Evolutionary conservation across 768 basidiomycete genomes (phyloP), one percentile per base, ranked within the genome.

Genomic region (Lepiota brunneoincarnata): DNA sequence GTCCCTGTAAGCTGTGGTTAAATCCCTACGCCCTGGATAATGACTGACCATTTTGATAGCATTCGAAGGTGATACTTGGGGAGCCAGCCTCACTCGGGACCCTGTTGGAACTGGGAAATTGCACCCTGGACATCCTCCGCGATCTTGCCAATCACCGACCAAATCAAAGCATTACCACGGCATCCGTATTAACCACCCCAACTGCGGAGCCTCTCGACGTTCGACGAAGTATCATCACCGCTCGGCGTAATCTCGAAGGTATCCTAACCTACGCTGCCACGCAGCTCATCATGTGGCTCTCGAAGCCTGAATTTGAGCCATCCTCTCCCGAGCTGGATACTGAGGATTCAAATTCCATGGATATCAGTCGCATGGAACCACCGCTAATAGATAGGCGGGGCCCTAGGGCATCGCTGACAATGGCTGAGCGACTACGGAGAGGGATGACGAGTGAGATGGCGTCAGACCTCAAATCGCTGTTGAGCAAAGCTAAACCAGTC

Each of bases 61-160:
- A 91, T 64, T 87, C 90, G 3, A 94, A 92, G 61, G 86, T 93
- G 4, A 86, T 92, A 2, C 75, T 88, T 0, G 83, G 85, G 12
- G 93, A 94, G 59, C 85, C 89, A 6, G 83, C 92, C 0, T 93
- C 93, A 0, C 70, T 93, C 49, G 93, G 93, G 15, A 94, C 93
- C 0, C 69, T 96, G 6, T 77, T 93, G n/a, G 93, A 95, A 69
- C 71, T 94, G 3, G 89, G 84, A 1, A 90, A 87, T 52, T 84
- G 83, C 55, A 84, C 87, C 0, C 73, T 90, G 34, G 92, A 93
- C 58, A 76, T 89, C 15, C 73, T 93, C 37, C 78, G 83, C 6
- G 79, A 84, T 51, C 81, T 92, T 28, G 78, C 83, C 37, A 78
- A 79, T 53, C 77, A 80, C 20, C 86, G 87, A 1, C 73, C 81